Base-by-base conservation (phyloP, 805 yeast genomes). In the Nakazawaea populi region DNA sequence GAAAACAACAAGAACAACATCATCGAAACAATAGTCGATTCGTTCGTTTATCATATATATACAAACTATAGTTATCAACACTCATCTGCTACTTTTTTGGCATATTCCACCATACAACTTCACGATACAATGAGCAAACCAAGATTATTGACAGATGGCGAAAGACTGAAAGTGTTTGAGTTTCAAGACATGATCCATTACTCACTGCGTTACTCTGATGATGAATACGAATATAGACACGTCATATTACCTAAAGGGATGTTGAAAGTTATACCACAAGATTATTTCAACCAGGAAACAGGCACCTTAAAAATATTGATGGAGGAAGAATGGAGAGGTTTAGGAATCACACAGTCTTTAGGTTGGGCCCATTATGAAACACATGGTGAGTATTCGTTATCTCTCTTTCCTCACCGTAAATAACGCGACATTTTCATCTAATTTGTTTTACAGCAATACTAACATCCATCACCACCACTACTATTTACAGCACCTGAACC, bases 301-400 rank as follows among this genome's bases (percentile, higher is more conserved):
- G 98, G 98, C 5, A 94, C 99, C 0, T 75, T 94, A 59, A 82
- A 96, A 57, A 89, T 94, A 42, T 72, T 94, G 39, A 69, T 87
- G 46, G 99, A 94, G 67, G 98, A 94, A 58, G 99, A 94, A 69
- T 94, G 99, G 99, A 78, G 99, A 67, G 98, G 97, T 1, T 72
- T 94, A 46, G 99, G 99, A 2, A 90, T 94, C 61, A 94, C 98
- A 6, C 99, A 94, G 68, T 87, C 96, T 37, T 73, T 94, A 54
- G 99, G 99, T 1, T 94, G 99, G 99, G 94, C 79, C 49, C 99
- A 94, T 68, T 94, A 92, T 64, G 99, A 94, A 62, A 91, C 96
- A 41, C 99, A 94, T 66, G 70, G 70, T 66, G 54, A 12, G 69
- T 59, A 9, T 3, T 9, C 10, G n/a, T 24, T 7, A 28, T 12